phyloP scores from a whole-genome alignment of 805 yeast species.

The Cyberlindnera euphorbiiphila region DNA sequence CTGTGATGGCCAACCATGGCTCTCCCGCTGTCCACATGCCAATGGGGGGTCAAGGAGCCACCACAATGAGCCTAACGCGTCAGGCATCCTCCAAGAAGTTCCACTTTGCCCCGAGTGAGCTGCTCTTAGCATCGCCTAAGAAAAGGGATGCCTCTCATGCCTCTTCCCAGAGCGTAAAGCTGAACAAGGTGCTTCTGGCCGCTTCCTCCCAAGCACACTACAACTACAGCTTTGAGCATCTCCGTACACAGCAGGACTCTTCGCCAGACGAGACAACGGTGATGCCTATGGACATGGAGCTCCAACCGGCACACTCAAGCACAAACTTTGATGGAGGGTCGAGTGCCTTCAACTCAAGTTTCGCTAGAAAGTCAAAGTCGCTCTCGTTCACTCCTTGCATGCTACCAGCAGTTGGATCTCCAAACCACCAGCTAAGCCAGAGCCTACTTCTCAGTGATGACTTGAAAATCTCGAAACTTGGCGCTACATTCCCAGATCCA shows the following conservation, averaged over 20 bases:
- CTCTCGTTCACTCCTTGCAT: neutral
- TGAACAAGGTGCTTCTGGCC: neutral
- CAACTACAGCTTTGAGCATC: slow-evolving; percentile 4
- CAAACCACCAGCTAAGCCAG: neutral
- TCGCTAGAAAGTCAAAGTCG: slow-evolving; percentile 1
- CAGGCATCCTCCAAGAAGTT: no score
- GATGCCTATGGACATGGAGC: slow-evolving; percentile 12
- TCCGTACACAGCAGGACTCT: slow-evolving; percentile 1
- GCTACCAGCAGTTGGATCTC: neutral
- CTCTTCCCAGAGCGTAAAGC: slow-evolving; percentile 4
- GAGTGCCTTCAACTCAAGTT: slow-evolving; percentile 4
- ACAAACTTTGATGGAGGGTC: slow-evolving; percentile 4
- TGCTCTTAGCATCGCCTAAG: no score
- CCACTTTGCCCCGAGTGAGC: no score
- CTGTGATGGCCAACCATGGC: no score
- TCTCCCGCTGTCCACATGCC: no score
- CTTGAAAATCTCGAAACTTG: slow-evolving; percentile 15
- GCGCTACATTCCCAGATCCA: slow-evolving; percentile 21
- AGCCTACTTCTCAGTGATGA: slow-evolving; percentile 12
- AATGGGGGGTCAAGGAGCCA: no score
- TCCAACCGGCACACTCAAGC: slow-evolving; percentile 1
- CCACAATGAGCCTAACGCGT: no score
- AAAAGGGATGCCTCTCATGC: no score
- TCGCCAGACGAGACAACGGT: slow-evolving; percentile 5
- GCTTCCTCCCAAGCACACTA: slow-evolving; percentile 2